Percentiles rank a stretch among this genome's conserved stretches.
Conservation (phyloP, 75 land plant genomes). For the Sequoiadendron giganteum region DNA sequence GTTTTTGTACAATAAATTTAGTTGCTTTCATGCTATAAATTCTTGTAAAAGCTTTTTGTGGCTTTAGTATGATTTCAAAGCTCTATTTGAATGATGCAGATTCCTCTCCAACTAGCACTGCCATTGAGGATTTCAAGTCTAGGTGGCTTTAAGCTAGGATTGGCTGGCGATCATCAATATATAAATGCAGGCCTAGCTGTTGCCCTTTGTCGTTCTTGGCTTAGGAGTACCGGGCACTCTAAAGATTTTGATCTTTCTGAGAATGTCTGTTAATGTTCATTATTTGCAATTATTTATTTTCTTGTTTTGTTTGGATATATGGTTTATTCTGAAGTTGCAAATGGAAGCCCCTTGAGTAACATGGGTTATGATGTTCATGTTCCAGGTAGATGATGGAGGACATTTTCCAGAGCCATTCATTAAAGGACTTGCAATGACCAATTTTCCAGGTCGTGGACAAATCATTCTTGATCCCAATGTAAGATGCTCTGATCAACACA, state of each 20-base stretch:
- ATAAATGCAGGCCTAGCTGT: constrained; percentile 90
- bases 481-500: background rate
- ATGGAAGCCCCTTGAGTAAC: background rate
- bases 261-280: constrained; percentile 10
- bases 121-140: constrained; percentile 45
- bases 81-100: constrained; percentile 28
- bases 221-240: constrained; percentile 40
- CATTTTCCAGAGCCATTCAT: constrained; percentile 69
- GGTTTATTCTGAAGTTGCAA: background rate
- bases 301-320: background rate
- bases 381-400: constrained; percentile 7
- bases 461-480: constrained; percentile 47
- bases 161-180: constrained; percentile 87
- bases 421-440: constrained; percentile 67
- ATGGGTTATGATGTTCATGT: background rate
- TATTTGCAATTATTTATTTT: background rate
- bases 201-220: constrained; percentile 69
- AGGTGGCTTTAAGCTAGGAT: constrained; percentile 54
- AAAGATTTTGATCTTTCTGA: constrained; percentile 25
- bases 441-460: constrained; percentile 86
- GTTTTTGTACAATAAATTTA: background rate
- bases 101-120: constrained; percentile 54
- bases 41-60: background rate
- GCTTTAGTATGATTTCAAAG: background rate
- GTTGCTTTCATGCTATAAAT: background rate